phyloP scores from a whole-genome alignment of 148 eudicot species.

The Tetragonia tetragonoides region DNA sequence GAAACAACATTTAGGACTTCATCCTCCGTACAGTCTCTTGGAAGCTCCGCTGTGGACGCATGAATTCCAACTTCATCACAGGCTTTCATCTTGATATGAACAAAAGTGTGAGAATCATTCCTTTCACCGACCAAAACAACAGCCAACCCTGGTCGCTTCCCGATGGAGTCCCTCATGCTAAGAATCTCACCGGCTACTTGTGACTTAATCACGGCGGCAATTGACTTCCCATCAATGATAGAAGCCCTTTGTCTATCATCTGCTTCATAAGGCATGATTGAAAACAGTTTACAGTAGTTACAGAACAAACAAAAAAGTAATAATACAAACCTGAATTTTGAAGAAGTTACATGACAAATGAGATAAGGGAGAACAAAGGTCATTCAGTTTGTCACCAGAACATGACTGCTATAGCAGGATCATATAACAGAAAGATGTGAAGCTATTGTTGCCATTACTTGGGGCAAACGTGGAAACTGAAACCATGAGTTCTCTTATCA shows the following conservation, averaged over 20 bases:
- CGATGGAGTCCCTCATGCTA: constrained; percentile 35
- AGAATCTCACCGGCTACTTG: constrained; percentile 39
- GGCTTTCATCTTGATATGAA: constrained; percentile 48
- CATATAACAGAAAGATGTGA: neutral
- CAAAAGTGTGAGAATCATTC: constrained; percentile 46
- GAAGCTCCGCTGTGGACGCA: constrained; percentile 35
- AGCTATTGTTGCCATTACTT: neutral
- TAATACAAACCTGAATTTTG: neutral
- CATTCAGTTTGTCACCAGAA: neutral
- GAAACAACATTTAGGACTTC: constrained; percentile 37
- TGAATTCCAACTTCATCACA: constrained; percentile 54
- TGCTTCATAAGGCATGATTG: constrained; percentile 19
- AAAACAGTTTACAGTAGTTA: neutral
- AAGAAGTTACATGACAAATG: neutral
- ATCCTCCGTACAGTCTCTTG: constrained; percentile 37
- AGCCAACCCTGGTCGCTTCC: constrained; percentile 46
- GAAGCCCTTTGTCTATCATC: constrained; percentile 29
- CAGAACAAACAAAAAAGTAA: neutral
- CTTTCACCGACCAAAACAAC: constrained; percentile 53
- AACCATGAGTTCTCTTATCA: neutral
- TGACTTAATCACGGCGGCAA: constrained; percentile 42
- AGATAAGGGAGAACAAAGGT: neutral
- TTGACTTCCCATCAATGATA: constrained; percentile 47
- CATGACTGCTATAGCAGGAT: neutral
- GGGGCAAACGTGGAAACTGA: neutral